Base-by-base conservation (phyloP, 2,329 filamentous ascomycete genomes). In the Apiospora marii region DNA sequence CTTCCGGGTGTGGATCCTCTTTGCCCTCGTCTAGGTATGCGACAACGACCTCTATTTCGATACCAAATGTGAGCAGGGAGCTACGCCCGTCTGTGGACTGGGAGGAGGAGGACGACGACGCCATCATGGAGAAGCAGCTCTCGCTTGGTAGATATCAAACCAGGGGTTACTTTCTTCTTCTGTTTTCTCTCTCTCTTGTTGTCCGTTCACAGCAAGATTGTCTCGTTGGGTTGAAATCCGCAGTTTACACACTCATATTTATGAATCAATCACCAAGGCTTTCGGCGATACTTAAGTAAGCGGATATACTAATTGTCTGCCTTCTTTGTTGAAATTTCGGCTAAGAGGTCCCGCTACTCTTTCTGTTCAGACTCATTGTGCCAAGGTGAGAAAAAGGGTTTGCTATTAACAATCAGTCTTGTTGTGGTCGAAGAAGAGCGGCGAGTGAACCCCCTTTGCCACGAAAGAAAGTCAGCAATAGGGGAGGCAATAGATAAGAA, bases 41-140 rank as follows among this genome's bases (percentile, higher is more conserved):
- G 30, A 73, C 74, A 53, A 77, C 69, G 71, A 75, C 76, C 72
- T 76, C 77, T 37, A 72, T 48, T n/a, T 72, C 71, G 14, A 72
- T 44, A 14, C 71, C 71, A 24, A 72, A 72, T 10, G 71, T 72
- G 8, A 61, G 71, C 34, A 70, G 34, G 34, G 58, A 64, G 58
- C 34, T 14, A 4, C 30, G 30, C 58, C 58, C 58, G 34, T 64
- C 58, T 13, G 19, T 41, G 58, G 58, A n/a, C 22, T 6, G 7
- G 34, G 34, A 61, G 16, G 53, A 30, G 1, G 24, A 30, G 13
- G 49, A 53, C 14, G 51, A 34, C 3, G 53, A 64, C 19, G 58
- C 58, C 58, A 64, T 64, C 4, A 37, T 41, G 34, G 41, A 34
- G 10, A 41, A 41, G 34, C 8, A n/a, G 34, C 8, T 64, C 34